Conservation (phyloP, 345 rosid genomes). For the Eucalyptus fibrosa region DNA sequence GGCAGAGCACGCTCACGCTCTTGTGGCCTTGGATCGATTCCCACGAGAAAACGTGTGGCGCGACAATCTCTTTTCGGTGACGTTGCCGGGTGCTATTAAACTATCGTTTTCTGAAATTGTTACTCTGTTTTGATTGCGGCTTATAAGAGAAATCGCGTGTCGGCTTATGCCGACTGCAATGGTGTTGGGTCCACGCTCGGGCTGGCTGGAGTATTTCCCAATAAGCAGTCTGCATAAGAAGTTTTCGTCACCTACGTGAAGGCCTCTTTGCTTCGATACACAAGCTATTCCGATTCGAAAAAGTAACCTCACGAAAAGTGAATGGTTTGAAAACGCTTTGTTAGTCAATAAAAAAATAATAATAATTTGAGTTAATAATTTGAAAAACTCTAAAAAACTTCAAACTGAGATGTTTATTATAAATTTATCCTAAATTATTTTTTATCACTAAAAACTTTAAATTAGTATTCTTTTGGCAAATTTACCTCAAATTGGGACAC, state of each 20-base stretch:
- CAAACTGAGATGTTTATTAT: rapidly evolving
- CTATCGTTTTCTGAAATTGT: not conserved
- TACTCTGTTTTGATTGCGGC: not conserved
- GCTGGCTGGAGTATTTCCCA: not conserved
- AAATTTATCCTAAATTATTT: too few relatives aligned
- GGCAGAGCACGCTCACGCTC: not conserved
- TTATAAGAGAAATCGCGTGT: not conserved
- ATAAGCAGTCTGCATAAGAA: not conserved
- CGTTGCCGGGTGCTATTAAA: not conserved
- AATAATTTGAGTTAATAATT: too few relatives aligned
- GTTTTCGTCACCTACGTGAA: not conserved
- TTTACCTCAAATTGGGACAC: rapidly evolving
- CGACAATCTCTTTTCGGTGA: not conserved
- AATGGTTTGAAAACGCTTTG: rapidly evolving
- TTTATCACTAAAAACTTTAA: rapidly evolving
- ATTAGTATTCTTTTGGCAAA: too few relatives aligned
- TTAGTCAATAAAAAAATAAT: too few relatives aligned
- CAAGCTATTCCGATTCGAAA: not conserved
- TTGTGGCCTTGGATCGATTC: not conserved
- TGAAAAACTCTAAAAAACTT: rapidly evolving
- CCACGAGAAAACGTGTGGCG: not conserved
- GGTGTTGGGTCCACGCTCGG: not conserved
- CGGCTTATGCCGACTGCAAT: not conserved
- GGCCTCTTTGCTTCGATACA: not conserved
- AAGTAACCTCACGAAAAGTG: not conserved